phyloP scores from a whole-genome alignment of 768 basidiomycete species.

The Filobasidium wieringae region DNA sequence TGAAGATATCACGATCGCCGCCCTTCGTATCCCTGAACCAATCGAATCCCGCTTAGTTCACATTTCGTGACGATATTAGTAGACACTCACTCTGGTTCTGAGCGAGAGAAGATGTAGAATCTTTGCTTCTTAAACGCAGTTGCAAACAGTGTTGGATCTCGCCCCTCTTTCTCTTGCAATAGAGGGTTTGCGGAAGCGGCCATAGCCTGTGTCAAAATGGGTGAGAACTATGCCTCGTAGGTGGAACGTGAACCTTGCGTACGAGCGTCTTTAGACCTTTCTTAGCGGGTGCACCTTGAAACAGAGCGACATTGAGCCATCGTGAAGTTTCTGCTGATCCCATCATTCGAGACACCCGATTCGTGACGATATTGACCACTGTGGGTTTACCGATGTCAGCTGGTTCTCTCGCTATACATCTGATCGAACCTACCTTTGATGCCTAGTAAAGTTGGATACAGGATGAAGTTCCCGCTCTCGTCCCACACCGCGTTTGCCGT shows the following conservation, averaged over 20 bases:
- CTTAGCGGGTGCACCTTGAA: slow-evolving; percentile 89
- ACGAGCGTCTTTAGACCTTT: slow-evolving; percentile 71
- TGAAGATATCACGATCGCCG: slow-evolving; percentile 88
- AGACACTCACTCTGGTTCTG: slow-evolving; percentile 67
- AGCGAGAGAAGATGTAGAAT: slow-evolving; percentile 88
- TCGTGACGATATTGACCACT: slow-evolving; percentile 93
- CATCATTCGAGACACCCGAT: slow-evolving; percentile 71
- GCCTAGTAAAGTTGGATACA: slow-evolving; percentile 87
- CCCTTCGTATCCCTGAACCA: slow-evolving; percentile 61
- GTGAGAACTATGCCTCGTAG: neutral
- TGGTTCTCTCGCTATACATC: neutral
- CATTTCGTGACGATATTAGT: neutral
- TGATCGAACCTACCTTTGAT: slow-evolving; percentile 62
- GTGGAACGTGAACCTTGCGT: slow-evolving; percentile 36
- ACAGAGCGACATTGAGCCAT: slow-evolving; percentile 75
- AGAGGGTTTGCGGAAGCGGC: slow-evolving; percentile 92
- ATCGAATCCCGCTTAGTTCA: neutral
- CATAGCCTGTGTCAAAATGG: slow-evolving; percentile 55
- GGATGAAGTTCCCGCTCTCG: slow-evolving; percentile 84
- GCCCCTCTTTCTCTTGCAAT: slow-evolving; percentile 64
- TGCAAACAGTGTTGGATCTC: slow-evolving; percentile 85
- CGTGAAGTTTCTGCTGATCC: slow-evolving; percentile 91
- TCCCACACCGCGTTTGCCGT: slow-evolving; percentile 95
- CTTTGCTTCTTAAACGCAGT: slow-evolving; percentile 85
- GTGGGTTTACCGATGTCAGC: neutral